Conservation (phyloP, 768 basidiomycete species). For the Kwoniella mangroviensis region DNA sequence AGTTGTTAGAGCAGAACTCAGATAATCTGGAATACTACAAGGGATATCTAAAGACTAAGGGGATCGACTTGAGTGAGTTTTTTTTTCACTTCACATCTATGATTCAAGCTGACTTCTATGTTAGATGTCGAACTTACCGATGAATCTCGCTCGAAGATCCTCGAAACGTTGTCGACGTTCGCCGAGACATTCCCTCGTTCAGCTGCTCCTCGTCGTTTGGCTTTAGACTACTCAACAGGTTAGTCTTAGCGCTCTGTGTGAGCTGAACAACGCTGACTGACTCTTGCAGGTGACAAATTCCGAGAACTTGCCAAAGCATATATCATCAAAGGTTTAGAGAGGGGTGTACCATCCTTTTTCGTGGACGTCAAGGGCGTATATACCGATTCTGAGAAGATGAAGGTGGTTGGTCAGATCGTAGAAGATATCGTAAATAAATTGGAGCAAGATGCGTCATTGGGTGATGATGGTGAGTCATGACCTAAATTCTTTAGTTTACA, state of each 20-base stretch:
- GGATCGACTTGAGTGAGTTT: constrained; percentile 68
- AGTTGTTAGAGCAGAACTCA: constrained; percentile 80
- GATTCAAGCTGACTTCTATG: neutral
- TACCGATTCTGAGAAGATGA: constrained; percentile 67
- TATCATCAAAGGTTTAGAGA: constrained; percentile 70
- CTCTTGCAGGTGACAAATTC: constrained; percentile 68
- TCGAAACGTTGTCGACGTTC: constrained; percentile 68
- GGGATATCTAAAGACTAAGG: constrained; percentile 71
- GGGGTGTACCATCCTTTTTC: constrained; percentile 91
- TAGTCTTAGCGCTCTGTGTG: constrained; percentile 2
- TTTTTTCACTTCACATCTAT: constrained; percentile 7
- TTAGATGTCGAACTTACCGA: constrained; percentile 59
- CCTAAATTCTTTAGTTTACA: neutral
- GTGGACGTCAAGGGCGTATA: constrained; percentile 89
- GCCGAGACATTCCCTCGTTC: constrained; percentile 70
- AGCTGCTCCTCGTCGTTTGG: constrained; percentile 72
- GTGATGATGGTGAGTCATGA: constrained; percentile 42
- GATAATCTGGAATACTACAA: constrained; percentile 81
- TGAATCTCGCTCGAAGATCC: constrained; percentile 63
- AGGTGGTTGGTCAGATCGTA: constrained; percentile 72
- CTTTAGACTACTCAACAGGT: constrained; percentile 70
- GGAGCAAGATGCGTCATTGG: constrained; percentile 40
- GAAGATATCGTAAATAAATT: constrained; percentile 62
- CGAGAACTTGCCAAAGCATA: constrained; percentile 69
- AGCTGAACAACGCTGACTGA: constrained; percentile 3